Evolutionary conservation across 306 rosid species (phyloP), one percentile per base, ranked within the genome.

Genomic region (Vigna angularis): DNA sequence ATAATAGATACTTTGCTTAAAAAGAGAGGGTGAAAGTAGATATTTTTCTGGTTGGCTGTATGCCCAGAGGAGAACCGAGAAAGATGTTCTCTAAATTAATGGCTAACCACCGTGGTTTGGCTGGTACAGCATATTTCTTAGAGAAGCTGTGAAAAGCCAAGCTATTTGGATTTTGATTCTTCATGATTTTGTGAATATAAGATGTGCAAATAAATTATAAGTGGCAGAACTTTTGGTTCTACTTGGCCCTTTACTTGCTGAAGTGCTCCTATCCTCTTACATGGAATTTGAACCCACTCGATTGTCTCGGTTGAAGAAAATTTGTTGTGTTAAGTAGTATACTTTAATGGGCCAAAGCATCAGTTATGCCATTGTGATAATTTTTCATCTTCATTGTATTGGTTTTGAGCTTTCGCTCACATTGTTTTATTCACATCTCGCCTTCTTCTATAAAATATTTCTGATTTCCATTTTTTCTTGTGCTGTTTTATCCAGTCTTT

Each of bases 401-500:
- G 77, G 50, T 50, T 59, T 49, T 48, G 56, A 38, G 58, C 82
- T 57, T 53, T 59, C 44, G 32, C n/a, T 1, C 57, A 18, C 10
- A 26, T 59, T 24, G 9, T 64, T 26, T 38, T 40, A 26, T 71
- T 50, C 58, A 51, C 71, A 7, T 3, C 47, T 42, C 13, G 12
- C 50, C 68, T 66, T 68, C 52, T 47, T 83, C 50, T 45, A 66
- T 18, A 69, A 1, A 22, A 45, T 59, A 53, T 77, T 81, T 82
- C 89, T 91, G 86, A 94, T 84, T 66, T 47, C 75, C 47, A 48
- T 58, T 81, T 90, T 90, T 85, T 71, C 71, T 65, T 62, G 42
- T 87, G 88, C 38, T 85, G 76, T 87, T 85, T 84, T 76, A 73
- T 91, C 76, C 97, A 96, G 99, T 68, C 96, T 81, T 96, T 93